Evolutionary conservation across 805 yeast species (phyloP), one percentile per base, ranked within the genome.

Genomic region (Blastobotrys terrestris): DNA sequence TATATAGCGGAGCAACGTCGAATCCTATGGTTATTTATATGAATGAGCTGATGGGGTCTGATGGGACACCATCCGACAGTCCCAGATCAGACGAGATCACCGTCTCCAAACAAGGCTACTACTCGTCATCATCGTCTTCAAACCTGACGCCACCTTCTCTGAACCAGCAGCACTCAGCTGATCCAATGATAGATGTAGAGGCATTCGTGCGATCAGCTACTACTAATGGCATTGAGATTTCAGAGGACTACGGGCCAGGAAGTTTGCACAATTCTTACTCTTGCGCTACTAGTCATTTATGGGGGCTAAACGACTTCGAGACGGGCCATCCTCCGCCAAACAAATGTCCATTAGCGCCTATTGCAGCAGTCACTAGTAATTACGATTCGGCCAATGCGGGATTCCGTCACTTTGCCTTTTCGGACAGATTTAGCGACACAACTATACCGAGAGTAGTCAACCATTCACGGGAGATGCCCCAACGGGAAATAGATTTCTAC

Each of bases 1-100:
- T n/a, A 15, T 57, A 57, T 47, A 47, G 48, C 22, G 46, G 46
- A 21, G 18, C 46, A 14, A 44, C 46, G 8, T 18, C 26, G 11
- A 44, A 44, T 16, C 46, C 46, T 13, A 44, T 44, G 46, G 46
- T 21, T 5, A 18, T 44, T 16, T 13, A 44, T 44, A 44, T 18
- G 46, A n/a, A 16, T 8, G 46, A 44, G 20, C 6, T 18, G 16
- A 21, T 21, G 26, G 21, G 16, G 22, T 18, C 31, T 22, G 31
- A 18, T 22, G 18, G 46, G 20, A 18, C 43, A 40, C 7, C 19
- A 40, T 6, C 43, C 5, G 43, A n/a, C 46, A 14, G 31, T 16
- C 15, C 21, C 5, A 44, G 21, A 18, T 14, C 16, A 6, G 15
- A 19, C 46, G 46, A n/a, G 8, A 14, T 16, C 22, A 7, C 13